A percentile compares a stretch with the other conserved stretches of the same genome.
These are phyloP conservation scores for Coprinopsis cinerea DNA, from an alignment of 768 basidiomycete genomes.

Conservation along the genomic window DNA sequence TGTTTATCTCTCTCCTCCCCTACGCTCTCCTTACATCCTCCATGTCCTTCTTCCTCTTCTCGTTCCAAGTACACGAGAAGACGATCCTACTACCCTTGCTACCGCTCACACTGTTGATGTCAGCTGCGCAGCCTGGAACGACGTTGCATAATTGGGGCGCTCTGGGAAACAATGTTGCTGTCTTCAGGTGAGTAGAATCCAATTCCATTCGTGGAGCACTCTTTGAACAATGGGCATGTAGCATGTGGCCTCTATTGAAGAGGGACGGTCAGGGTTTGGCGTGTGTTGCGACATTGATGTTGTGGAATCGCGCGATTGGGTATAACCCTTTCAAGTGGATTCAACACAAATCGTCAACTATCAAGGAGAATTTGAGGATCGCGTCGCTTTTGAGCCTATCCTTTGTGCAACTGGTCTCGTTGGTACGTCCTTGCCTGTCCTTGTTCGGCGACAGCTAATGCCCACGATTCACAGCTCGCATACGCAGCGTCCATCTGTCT, in stretches of 20 bases:
- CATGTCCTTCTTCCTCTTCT: constrained; percentile 93
- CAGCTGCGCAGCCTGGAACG: constrained; percentile 45
- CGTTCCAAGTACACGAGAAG: constrained; percentile 97
- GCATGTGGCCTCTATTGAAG: constrained; percentile 90
- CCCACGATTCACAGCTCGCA: constrained; percentile 32
- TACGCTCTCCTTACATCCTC: constrained; percentile 76
- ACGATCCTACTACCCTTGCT: constrained; percentile 81
- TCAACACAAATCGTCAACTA: neutral
- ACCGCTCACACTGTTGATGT: constrained; percentile 76
- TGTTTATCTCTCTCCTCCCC: constrained; percentile 64
- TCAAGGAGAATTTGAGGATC: constrained; percentile 12
- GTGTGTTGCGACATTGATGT: constrained; percentile 56
- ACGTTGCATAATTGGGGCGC: constrained; percentile 64
- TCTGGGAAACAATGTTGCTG: constrained; percentile 75
- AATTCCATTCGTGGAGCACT: neutral
- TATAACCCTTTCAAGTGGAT: constrained; percentile 51
- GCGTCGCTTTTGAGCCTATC: constrained; percentile 20
- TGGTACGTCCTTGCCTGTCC: constrained; percentile 31
- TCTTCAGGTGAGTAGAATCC: constrained; percentile 65
- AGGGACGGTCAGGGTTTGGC: constrained; percentile 73
- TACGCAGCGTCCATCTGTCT: constrained; percentile 51
- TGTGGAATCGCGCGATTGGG: constrained; percentile 86
- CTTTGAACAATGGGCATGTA: constrained; percentile 24
- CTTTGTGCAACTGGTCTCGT: constrained; percentile 47
- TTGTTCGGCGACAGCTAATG: constrained; percentile 3